phyloP scores from a whole-genome alignment of 2,329 filamentous ascomycete species.

The Hirsutella minnesotensis region DNA sequence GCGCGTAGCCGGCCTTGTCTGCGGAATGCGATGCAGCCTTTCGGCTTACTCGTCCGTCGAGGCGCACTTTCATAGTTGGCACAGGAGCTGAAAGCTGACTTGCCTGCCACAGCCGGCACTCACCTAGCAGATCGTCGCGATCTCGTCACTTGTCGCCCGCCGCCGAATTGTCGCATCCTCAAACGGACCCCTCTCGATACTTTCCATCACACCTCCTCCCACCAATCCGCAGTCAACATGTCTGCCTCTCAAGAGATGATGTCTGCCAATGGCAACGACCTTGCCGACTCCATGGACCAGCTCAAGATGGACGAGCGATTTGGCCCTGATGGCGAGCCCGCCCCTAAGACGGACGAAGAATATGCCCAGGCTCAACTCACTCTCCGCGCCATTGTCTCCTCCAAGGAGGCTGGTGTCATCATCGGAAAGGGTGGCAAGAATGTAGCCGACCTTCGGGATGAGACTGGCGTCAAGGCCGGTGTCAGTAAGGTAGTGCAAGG shows the following conservation, averaged over 20 bases:
- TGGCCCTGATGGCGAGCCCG: slow-evolving; percentile 63
- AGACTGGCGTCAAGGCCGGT: slow-evolving; percentile 94
- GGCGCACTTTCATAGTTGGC: too few species aligned
- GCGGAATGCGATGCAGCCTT: too few species aligned
- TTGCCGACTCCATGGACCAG: slow-evolving; percentile 51
- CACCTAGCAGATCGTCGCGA: not conserved
- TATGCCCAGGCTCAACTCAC: slow-evolving; percentile 89
- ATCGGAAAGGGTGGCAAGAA: slow-evolving; percentile 99
- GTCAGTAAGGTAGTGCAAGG: slow-evolving; percentile 98
- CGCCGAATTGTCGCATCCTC: not conserved
- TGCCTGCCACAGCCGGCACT: not conserved
- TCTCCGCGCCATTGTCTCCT: slow-evolving; percentile 92
- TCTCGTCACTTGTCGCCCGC: not conserved
- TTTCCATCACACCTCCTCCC: not conserved
- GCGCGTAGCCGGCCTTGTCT: too few species aligned
- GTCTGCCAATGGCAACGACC: slow-evolving; percentile 46
- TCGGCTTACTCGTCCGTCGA: too few species aligned
- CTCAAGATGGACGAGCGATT: slow-evolving; percentile 55
- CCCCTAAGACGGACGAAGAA: slow-evolving; percentile 90
- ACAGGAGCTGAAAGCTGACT: too few species aligned
- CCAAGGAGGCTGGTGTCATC: slow-evolving; percentile 97
- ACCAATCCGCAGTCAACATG: slow-evolving; percentile 29
- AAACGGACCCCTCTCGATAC: not conserved
- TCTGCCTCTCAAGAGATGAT: slow-evolving; percentile 48
- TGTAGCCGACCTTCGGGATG: slow-evolving; percentile 89